Evolutionary conservation across 2,329 filamentous ascomycete species (phyloP).

Genomic region (Ceratocystiopsis minuta): DNA sequence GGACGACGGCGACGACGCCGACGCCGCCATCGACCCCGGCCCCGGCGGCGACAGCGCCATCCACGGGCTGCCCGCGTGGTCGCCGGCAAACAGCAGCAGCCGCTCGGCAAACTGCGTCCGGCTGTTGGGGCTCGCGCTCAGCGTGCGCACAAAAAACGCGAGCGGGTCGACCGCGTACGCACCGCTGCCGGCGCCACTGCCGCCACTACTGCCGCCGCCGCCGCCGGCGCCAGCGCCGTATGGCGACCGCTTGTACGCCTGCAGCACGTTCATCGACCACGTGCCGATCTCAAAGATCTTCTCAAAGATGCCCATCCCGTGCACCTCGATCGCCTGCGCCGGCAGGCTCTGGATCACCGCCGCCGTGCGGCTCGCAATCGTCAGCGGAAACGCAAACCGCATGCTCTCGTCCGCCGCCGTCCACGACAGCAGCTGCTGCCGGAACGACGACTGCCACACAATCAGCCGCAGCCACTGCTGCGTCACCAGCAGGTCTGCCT

Average conservation of each 20-base stretch:
- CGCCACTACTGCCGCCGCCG: slow-evolving; percentile 16
- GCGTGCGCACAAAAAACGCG: slow-evolving; percentile 24
- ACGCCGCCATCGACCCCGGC: no score
- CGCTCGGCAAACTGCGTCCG: slow-evolving; percentile 24
- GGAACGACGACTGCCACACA: slow-evolving; percentile 55
- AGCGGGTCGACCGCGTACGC: slow-evolving; percentile 22
- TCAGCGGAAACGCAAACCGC: slow-evolving; percentile 42
- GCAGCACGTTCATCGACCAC: slow-evolving; percentile 26
- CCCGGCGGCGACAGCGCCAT: slow-evolving; percentile 13
- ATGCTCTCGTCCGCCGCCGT: slow-evolving; percentile 38
- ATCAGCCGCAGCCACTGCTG: slow-evolving; percentile 55
- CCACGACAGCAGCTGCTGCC: slow-evolving; percentile 44
- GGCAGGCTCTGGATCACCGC: slow-evolving; percentile 23
- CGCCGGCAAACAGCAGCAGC: slow-evolving; percentile 22
- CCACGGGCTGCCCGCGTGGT: slow-evolving; percentile 20
- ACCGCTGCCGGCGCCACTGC: slow-evolving; percentile 14
- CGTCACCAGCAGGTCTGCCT: slow-evolving; percentile 49
- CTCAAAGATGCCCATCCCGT: slow-evolving; percentile 31
- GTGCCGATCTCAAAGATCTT: slow-evolving; percentile 31
- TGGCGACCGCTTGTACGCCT: slow-evolving; percentile 15
- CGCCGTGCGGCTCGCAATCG: slow-evolving; percentile 41
- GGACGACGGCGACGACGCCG: slow-evolving; percentile 3
- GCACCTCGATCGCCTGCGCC: slow-evolving; percentile 24
- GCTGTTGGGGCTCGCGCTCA: slow-evolving; percentile 26
- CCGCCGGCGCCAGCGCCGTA: slow-evolving; percentile 7